Base-by-base conservation (phyloP, 106 monocot species). In the Hemerocallis citrina region DNA sequence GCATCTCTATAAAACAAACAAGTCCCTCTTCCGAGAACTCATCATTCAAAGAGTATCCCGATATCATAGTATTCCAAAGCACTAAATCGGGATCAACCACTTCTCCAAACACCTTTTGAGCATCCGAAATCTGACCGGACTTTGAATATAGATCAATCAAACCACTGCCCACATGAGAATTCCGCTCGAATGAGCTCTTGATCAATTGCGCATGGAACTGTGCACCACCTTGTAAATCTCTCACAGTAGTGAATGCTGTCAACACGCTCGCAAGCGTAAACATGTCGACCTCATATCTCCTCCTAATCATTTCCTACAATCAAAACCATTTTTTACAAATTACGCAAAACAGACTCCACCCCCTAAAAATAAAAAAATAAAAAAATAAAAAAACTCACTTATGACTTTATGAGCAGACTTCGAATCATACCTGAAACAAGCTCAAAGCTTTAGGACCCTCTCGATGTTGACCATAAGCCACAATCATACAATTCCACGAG, bases 401-500 rank as follows among this genome's bases (percentile, higher is more conserved):
- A n/a, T n/a, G n/a, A n/a, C n/a, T n/a, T n/a, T n/a, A n/a, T n/a
- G n/a, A n/a, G n/a, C n/a, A n/a, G n/a, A n/a, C n/a, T n/a, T n/a
- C n/a, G n/a, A n/a, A n/a, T n/a, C n/a, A 5, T 74, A n/a, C 81
- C 62, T 48, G 43, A 23, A 73, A 70, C 63, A 75, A 73, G 15
- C 14, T 14, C 56, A 83, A 55, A 0, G 80, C 80, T 37, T 67
- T 72, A 9, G 21, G 12, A n/a, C 77, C 81, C 41, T 78, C 39
- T 7, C 72, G 54, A 54, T 84, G 74, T 55, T 81, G 75, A 21
- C 81, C 89, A 17, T 75, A 84, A 27, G 67, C 81, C 15, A 81
- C 84, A 48, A 84, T 89, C 89, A 89, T 84, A 29, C 71, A 77
- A 52, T 84, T 89, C 89, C 89, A 89, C 1, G 89, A 89, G 12